A percentile compares a stretch with the other conserved stretches of the same genome.
Conservation (phyloP, 2,329 filamentous ascomycete genomes). For the Teratosphaeria epicoccoides region DNA sequence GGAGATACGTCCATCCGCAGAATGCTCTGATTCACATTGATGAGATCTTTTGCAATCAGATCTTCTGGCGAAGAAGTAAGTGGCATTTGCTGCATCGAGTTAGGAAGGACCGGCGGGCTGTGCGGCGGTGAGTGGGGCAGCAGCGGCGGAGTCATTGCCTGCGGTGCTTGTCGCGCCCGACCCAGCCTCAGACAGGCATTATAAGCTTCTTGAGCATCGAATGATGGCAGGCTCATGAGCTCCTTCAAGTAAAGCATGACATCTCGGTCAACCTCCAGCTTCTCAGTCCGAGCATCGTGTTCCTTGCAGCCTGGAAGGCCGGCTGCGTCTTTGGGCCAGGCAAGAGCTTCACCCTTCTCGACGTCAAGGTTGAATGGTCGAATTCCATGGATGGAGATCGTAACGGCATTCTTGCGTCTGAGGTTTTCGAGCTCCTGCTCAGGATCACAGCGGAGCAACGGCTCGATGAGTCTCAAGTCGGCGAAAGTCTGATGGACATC, state of each 20-base stretch:
- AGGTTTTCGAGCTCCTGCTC: constrained; percentile 36
- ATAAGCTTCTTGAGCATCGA: constrained; percentile 9
- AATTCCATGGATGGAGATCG: constrained; percentile 7
- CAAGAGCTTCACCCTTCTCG: constrained; percentile 34
- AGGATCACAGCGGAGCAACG: constrained; percentile 36
- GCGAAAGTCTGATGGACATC: not conserved
- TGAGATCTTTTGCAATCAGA: constrained; percentile 20
- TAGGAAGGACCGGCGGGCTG: constrained; percentile 22
- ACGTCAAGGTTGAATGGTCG: constrained; percentile 26
- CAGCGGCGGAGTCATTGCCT: constrained; percentile 37
- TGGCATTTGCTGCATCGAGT: constrained; percentile 15
- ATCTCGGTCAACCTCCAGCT: constrained; percentile 28
- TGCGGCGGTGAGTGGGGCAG: constrained; percentile 34
- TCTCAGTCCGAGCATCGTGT: constrained; percentile 23
- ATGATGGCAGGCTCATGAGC: constrained; percentile 16
- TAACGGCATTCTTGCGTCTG: constrained; percentile 14
- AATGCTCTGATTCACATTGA: constrained; percentile 20
- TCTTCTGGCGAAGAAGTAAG: constrained; percentile 22
- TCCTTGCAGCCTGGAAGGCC: constrained; percentile 9
- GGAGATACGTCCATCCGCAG: constrained; percentile 3
- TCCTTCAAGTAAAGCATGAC: constrained; percentile 28
- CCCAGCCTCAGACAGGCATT: constrained; percentile 6
- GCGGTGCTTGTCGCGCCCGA: constrained; percentile 16
- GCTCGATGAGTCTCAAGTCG: constrained; percentile 34
- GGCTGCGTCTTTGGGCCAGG: constrained; percentile 26